phyloP scores from a whole-genome alignment of 768 basidiomycete genomes.

The Boletales sp. region DNA sequence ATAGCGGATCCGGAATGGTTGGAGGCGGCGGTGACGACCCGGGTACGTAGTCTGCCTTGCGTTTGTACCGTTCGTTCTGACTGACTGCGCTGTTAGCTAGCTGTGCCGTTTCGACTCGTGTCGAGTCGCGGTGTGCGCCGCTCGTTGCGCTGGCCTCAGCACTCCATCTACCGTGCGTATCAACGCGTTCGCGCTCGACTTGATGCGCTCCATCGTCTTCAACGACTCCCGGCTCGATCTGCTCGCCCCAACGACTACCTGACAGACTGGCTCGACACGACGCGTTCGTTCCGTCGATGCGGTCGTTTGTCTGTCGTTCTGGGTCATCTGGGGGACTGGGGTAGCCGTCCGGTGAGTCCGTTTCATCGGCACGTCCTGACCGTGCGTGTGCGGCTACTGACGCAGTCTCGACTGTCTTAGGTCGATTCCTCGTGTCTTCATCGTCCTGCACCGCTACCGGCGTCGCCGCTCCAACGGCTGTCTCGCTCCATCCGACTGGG shows the following conservation, averaged over 20 bases:
- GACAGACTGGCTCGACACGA: neutral
- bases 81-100: neutral
- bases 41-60: neutral
- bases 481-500: too few species aligned
- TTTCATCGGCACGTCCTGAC: too few species aligned
- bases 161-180: neutral
- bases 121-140: neutral
- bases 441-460: too few species aligned
- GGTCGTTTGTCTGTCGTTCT: too few species aligned
- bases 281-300: too few species aligned
- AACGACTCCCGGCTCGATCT: neutral
- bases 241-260: neutral
- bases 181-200: neutral
- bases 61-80: neutral
- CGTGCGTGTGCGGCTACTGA: too few species aligned
- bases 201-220: neutral
- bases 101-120: neutral
- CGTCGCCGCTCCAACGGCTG: too few species aligned
- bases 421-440: too few species aligned
- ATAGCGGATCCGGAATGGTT: too few species aligned
- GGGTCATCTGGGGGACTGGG: too few species aligned
- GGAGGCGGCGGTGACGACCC: too few species aligned
- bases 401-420: neutral
- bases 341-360: too few species aligned
- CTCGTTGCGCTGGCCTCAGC: neutral